Conservation (phyloP, 176 grass and related monocot genomes). For the Rhynchospora pubera region DNA sequence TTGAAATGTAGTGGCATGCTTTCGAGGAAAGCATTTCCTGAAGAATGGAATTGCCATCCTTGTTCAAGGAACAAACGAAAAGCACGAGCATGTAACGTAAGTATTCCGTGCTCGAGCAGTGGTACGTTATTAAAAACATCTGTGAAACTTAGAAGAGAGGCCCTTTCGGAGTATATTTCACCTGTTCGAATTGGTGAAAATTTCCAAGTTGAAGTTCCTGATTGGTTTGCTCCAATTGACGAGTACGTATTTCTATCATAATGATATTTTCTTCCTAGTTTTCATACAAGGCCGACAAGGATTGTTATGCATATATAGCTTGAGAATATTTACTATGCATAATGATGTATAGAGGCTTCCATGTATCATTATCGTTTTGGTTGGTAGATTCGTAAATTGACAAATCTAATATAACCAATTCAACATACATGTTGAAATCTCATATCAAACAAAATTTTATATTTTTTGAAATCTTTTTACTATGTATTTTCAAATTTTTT, state of each 20-base stretch:
- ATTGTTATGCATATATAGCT: neutral
- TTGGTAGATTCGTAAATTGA: no score
- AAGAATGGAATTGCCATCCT: conserved; percentile 50
- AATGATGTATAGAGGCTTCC: neutral
- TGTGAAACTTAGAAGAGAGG: neutral
- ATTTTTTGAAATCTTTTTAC: no score
- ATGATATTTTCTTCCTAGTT: neutral
- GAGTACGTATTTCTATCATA: conserved; percentile 34
- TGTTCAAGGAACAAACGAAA: conserved; percentile 53
- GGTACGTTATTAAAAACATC: conserved; percentile 8
- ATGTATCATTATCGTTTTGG: no score
- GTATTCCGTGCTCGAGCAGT: neutral
- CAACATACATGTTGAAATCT: no score
- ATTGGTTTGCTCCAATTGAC: conserved; percentile 47
- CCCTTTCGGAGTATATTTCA: conserved; percentile 15
- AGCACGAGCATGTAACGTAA: neutral
- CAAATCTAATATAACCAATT: no score
- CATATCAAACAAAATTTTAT: no score
- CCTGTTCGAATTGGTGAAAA: conserved; percentile 51
- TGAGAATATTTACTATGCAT: neutral
- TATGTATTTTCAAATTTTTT: no score
- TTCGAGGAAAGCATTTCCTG: conserved; percentile 39
- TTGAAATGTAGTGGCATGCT: conserved; percentile 40
- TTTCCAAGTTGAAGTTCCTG: conserved; percentile 70
- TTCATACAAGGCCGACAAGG: neutral